Evolutionary conservation across 164 flowering plant species (phyloP), one percentile per base, ranked within the genome.

Genomic region (Platanus orientalis): DNA sequence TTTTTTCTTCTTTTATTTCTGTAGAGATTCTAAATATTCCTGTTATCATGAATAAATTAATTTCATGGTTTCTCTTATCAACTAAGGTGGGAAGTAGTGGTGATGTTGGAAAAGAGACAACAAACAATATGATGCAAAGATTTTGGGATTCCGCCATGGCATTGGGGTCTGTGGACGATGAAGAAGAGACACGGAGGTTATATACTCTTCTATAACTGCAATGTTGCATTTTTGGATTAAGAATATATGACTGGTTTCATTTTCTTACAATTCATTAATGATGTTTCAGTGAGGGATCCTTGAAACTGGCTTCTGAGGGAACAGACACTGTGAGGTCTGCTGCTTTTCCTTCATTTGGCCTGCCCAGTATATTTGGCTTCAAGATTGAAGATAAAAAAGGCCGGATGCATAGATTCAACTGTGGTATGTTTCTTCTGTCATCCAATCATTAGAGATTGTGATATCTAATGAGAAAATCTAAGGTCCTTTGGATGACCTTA

Each of bases 71-170:
- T 36, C 49, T 45, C 21, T 21, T n/a, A 34, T 48, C 3, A 51
- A 53, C 62, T 65, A 45, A 93, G 98, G 90, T 84, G 62, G 98
- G 97, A 69, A 87, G 59, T 70, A 75, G 77, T 61, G 76, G 84
- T 59, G 90, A 81, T 64, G 72, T 80, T 66, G 79, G 61, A 51
- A 84, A 70, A 75, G 98, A 93, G 71, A 75, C 92, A 32, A 62
- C 94, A 36, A 87, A 65, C 76, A 58, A 77, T 21, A 79, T 84
- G 90, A 88, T 93, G 94, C 97, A 88, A 66, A 88, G 81, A 63
- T 93, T 93, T 75, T 93, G 96, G 94, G 98, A 93, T 78, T 84
- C 97, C 32, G 96, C 97, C 27, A 77, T 93, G 90, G 81, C 87
- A 53, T 79, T 84, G 69, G 73, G 81, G 66, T 83, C 90, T 34